Base-by-base conservation (phyloP, 371 early-diverging fungal genomes). In the Mortierella sp. region DNA sequence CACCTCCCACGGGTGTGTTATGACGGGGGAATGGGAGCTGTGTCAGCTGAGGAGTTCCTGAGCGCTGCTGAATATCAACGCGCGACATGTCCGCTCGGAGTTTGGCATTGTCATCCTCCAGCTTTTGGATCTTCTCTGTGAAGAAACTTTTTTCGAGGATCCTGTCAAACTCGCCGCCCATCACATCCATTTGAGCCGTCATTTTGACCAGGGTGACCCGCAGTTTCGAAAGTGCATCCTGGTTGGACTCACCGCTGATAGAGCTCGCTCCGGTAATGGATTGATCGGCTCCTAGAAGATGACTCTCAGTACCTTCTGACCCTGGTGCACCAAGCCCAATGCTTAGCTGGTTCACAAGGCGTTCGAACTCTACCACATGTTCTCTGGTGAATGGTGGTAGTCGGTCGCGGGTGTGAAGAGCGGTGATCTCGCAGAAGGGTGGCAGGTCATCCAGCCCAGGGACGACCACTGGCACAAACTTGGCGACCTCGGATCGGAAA, bases 401-500 rank as follows among this genome's bases (percentile, higher is more conserved):
- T 9, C 79, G 80, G 31, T 91, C 91, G 11, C 88, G 88, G 10
- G 89, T 89, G 63, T 88, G 89, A 24, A 90, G 88, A 3, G 94
- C 84, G 24, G 91, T 91, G n/a, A 95, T 91, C 79, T 95, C 95
- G 73, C 94, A 93, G 38, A 90, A 91, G 4, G 95, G 93, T 13
- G 94, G 90, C 10, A 82, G 80, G 45, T 92, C 94, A 58, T 93
- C 94, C 82, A 93, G 76, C 24, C 92, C 88, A 76, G 83, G 76
- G 4, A 93, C 82, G n/a, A 90, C 85, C 26, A 94, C 91, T 0
- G 96, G 96, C 9, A 95, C 82, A 68, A 91, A 90, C 19, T 89
- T 89, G 6, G 83, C 84, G 10, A 94, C 89, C 55, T 93, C 94
- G 19, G 82, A 89, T 70, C 91, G 82, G 80, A 95, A 96, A 1